These are phyloP conservation scores for Huntiella abstrusa DNA, from an alignment of 2,329 filamentous ascomycete species.

Conservation along the genomic window DNA sequence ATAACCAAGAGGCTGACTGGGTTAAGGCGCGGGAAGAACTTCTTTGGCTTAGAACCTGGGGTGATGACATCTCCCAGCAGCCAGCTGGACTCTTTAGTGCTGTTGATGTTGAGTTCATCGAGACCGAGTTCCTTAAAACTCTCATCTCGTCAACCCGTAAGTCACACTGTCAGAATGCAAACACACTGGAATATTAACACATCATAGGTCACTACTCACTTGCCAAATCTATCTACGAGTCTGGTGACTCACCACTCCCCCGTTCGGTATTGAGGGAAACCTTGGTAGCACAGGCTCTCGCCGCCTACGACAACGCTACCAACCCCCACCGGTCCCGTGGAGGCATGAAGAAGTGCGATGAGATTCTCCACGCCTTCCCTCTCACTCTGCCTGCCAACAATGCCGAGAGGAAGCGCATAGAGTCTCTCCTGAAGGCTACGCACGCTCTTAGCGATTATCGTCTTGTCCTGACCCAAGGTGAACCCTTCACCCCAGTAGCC, in stretches of 20 bases:
- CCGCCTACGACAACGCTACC: slow-evolving; percentile 62
- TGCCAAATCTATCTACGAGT: slow-evolving; percentile 42
- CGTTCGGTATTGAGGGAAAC: slow-evolving; percentile 35
- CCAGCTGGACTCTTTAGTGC: slow-evolving; percentile 45
- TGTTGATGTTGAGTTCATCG: slow-evolving; percentile 41
- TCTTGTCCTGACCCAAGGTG: slow-evolving; percentile 58
- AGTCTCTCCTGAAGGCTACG: slow-evolving; percentile 51
- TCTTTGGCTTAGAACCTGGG: slow-evolving; percentile 59
- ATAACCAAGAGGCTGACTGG: slow-evolving; percentile 47
- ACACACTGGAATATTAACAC: background rate
- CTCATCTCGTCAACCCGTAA: slow-evolving; percentile 42
- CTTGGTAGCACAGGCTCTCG: slow-evolving; percentile 43
- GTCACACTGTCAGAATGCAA: slow-evolving; percentile 15
- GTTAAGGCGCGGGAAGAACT: slow-evolving; percentile 41
- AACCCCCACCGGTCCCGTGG: slow-evolving; percentile 63
- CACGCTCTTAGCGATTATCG: slow-evolving; percentile 60
- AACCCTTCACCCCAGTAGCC: slow-evolving; percentile 61
- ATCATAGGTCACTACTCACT: slow-evolving; percentile 36
- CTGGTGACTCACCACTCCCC: slow-evolving; percentile 28
- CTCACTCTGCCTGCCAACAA: slow-evolving; percentile 33
- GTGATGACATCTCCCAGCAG: slow-evolving; percentile 23
- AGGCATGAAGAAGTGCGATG: slow-evolving; percentile 57
- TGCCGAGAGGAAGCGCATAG: slow-evolving; percentile 33
- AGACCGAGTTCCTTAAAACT: slow-evolving; percentile 51
- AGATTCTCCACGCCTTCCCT: slow-evolving; percentile 49